Conservation (phyloP, 768 basidiomycete genomes). For the Pisolithus sp. region DNA sequence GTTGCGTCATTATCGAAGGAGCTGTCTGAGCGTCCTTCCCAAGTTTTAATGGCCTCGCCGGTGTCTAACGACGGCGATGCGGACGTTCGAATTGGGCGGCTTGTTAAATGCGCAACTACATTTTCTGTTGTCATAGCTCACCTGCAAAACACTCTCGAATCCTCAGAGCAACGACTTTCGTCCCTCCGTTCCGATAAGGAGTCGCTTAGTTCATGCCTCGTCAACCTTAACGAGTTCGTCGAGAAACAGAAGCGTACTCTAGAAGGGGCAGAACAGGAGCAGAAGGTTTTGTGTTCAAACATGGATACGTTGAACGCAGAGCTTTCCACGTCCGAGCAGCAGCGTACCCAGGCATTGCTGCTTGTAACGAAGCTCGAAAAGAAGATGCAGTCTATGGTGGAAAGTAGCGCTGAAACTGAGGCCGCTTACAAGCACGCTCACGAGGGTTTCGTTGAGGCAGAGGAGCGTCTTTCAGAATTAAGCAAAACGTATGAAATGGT, state of each 20-base stretch:
- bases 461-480: slow-evolving; percentile 39
- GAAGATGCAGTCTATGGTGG: slow-evolving; percentile 27
- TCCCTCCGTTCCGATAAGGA: slow-evolving; percentile 7
- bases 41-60: slow-evolving; percentile 1
- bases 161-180: slow-evolving; percentile 11
- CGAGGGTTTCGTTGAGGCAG: slow-evolving; percentile 21
- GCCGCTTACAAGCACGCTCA: slow-evolving; percentile 32
- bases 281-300: slow-evolving; percentile 24
- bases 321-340: slow-evolving; percentile 29
- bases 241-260: slow-evolving; percentile 12
- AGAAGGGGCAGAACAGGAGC: slow-evolving; percentile 13
- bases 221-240: slow-evolving; percentile 12
- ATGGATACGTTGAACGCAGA: slow-evolving; percentile 28
- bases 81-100: slow-evolving; percentile 17
- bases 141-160: slow-evolving; percentile 26
- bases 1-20: slow-evolving; percentile 30
- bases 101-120: slow-evolving; percentile 30
- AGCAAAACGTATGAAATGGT: slow-evolving; percentile 45
- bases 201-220: slow-evolving; percentile 14
- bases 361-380: slow-evolving; percentile 31
- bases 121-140: slow-evolving; percentile 36
- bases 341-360: slow-evolving; percentile 17
- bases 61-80: slow-evolving; percentile 1
- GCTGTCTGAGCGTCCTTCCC: slow-evolving; percentile 19
- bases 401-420: slow-evolving; percentile 28